Evolutionary conservation across 2,329 filamentous ascomycete genomes (phyloP), one percentile per base, ranked within the genome.

Genomic region (Nemania diffusa): DNA sequence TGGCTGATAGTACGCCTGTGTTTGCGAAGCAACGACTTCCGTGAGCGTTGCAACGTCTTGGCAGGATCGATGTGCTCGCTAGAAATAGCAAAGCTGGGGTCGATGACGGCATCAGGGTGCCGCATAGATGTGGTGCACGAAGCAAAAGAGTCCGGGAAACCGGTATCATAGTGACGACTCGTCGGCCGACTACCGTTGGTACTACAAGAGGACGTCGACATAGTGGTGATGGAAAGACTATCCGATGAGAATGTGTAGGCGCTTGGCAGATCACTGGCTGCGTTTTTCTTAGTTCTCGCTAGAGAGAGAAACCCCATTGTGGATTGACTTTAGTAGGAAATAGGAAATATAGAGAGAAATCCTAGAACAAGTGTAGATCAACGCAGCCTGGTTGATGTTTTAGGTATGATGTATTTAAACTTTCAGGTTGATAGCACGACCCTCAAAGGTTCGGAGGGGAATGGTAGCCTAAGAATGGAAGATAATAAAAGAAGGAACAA

Each of bases 41-140:
- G 81, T 46, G 83, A 80, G 51, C 84, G 81, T 40, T 79, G 76
- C 48, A 84, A 73, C 34, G 81, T 79, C 56, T 78, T 79, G 26
- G 78, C 76, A 1, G 83, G 77, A 60, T 83, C 80, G 51, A 87
- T 78, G 69, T 89, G 86, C 60, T 85, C 83, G 61, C 85, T 82
- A 44, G 83, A 83, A 65, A 91, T 87, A 72, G 80, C 84, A 51
- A 87, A 88, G 68, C 87, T 82, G 56, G 84, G 83, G 15, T 83
- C 85, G 6, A 86, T 81, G 71, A 89, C 83, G 65, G 88, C 88
- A 20, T 89, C 87, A 24, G 88, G 88, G 67, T 90, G 88, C 22
- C 85, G 86, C 17, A 87, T 80, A 2, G 87, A 88, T 15, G 88
- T 91, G 72, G 89, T 90, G 68, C 84, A 81, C 52, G 71, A 61